Conservation (phyloP, 192 early-diverging fungal genomes). For the Thamnidium elegans region DNA sequence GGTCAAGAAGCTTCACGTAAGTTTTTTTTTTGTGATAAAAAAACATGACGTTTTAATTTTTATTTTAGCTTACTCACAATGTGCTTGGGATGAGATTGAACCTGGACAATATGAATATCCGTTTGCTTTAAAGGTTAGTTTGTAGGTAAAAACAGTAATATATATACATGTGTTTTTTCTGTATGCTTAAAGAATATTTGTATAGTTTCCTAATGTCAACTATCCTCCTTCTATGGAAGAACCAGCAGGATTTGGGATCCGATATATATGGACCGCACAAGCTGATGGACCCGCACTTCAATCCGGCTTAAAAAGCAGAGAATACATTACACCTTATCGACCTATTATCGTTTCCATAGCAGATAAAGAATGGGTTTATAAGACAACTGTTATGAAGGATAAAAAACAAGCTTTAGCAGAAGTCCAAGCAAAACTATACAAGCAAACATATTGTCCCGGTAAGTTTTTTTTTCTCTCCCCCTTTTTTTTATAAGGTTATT, state of each 20-base stretch:
- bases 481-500: too few species aligned
- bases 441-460: conserved; percentile 40
- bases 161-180: neutral
- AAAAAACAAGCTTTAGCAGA: conserved; percentile 23
- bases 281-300: conserved; percentile 36
- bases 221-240: conserved; percentile 43
- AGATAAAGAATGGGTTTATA: conserved; percentile 31
- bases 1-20: conserved; percentile 34
- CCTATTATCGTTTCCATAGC: conserved; percentile 38
- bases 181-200: neutral
- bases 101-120: conserved; percentile 35
- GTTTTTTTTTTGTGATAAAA: neutral
- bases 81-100: conserved; percentile 39
- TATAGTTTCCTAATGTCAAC: conserved; percentile 41
- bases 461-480: conserved; percentile 11
- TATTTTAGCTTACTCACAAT: conserved; percentile 29
- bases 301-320: conserved; percentile 34
- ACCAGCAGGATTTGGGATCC: conserved; percentile 27
- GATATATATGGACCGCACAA: conserved; percentile 32
- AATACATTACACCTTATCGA: conserved; percentile 37
- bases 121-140: conserved; percentile 41
- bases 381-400: conserved; percentile 29
- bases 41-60: neutral
- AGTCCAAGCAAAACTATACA: conserved; percentile 35
- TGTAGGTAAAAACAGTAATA: neutral